Evolutionary conservation across 352 stramenopile species (phyloP), one percentile per base, ranked within the genome.

Genomic region (Globisporangium spiculum): DNA sequence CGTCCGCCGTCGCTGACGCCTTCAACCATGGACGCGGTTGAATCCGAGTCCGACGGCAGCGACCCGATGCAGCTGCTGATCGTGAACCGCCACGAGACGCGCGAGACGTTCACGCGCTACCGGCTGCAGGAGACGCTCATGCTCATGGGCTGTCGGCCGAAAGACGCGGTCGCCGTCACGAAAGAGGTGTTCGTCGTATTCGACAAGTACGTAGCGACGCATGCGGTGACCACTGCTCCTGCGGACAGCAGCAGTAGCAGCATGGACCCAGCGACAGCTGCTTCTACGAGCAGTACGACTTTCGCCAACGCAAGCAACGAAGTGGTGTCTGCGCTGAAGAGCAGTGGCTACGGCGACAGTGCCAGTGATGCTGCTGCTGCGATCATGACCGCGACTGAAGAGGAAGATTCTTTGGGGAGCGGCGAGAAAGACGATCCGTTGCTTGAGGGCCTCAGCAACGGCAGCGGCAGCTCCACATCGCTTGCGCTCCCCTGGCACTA

Each of bases 41-140:
- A 90, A 63, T 75, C 72, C 44, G 86, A 91, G 57, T 62, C 73
- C 22, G 81, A 89, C 60, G 74, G 67, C 27, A 81, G 77, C 59
- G 83, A 96, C 67, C 88, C 88, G 41, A 94, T 96, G 86, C 86
- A 94, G 71, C 73, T 91, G 41, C 83, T 96, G 64, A 38, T 81
- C 30, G 86, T 94, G 14, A 71, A 78, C 67, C 77, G 79, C 7
- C 73, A 86, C 64, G 79, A 78, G 20, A 55, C 65, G 44, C 71
- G 72, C 70, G 84, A 94, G 76, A 76, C 67, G 27, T 94, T 94
- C 74, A 94, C 88, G 66, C 86, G 88, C 30, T 93, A 96, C 65
- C 81, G 88, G 2, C 67, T 96, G 58, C 88, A 96, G 61, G 88
- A 96, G 76, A 96, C 88, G 60, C 79, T 96, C 52, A 93, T 93